Evolutionary conservation across 768 basidiomycete species (phyloP), one percentile per base, ranked within the genome.

Genomic region (Hysterangium stoloniferum): DNA sequence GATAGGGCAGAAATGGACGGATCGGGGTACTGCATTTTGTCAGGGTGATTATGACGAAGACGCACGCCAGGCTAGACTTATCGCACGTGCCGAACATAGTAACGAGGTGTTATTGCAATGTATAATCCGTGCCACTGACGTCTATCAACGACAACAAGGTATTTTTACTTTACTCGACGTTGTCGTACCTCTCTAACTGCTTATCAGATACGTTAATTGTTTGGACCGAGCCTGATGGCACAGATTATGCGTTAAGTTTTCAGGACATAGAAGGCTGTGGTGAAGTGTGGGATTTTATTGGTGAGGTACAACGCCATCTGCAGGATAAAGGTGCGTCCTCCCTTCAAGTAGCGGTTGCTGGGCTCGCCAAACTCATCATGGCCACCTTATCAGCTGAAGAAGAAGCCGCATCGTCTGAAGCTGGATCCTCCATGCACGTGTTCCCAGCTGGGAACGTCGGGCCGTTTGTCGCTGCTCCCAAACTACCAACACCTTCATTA

Each of bases 221-320:
- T 17, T 99, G 96, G 96, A 98, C 95, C 3, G 95, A 98, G 64
- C 87, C 90, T 1, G 85, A 89, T 56, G 89, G 90, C 25, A 81
- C 86, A 32, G 96, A 99, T 66, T 94, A 96, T 62, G 95, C 95
- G 2, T 73, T 99, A 47, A 95, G 92, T 59, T 99, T 99, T 59
- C 95, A 97, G 62, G 95, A 97, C 59, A 79, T 89, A 1, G 89
- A 92, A 55, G 96, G 94, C 27, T 99, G 95, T 58, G 76, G 82
- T 28, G 93, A 98, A 70, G 89, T 98, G 43, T 99, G 96, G 95
- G 87, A 86, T 59, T 99, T 97, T 65, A 95, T 99, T 58, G 70
- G 78, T 55, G 90, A 95, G 61, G 90, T 97, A 28, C 90, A 93
- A 65, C 76, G 81, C 53, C 91, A 94, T 62, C 76, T 91, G 75